Evolutionary conservation across 1,284 basidiomycete genomes (phyloP), one percentile per base, ranked within the genome.

Genomic region (Calocybe gambosa): DNA sequence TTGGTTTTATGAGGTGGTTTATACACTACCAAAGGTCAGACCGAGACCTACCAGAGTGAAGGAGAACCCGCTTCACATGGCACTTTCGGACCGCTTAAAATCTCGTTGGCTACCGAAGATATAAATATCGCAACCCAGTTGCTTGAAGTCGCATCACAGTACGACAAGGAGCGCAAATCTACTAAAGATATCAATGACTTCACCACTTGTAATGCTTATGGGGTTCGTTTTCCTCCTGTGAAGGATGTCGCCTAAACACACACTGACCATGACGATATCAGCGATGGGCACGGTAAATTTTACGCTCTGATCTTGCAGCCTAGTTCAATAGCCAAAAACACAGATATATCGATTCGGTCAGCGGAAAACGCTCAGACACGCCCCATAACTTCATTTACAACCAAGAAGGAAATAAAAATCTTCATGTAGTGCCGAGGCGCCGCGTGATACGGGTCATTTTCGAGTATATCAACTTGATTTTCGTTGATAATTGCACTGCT

Each of bases 331-430:
- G 63, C 72, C 84, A 74, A 1, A 82, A 16, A 40, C 16, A 29
- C 46, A 53, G 25, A 29, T 74, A 16, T 29, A 25, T 42, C 13
- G 42, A 53, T 50, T 15, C 36, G 43, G 28, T 83, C 20, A 78
- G 71, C 0, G 82, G 82, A 23, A 71, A 55, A 39, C 75, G 82
- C 8, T 82, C 74, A 0, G 80, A 84, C 54, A 57, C 73, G 2
- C 71, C 82, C 1, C 78, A 82, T 51, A 49, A 70, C 51, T 81
- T 75, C 50, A 61, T 84, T 12, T 84, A 83, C 55, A 74, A 74
- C 31, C 69, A 77, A 43, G 50, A 58, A 1, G 52, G 60, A 15
- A 70, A 69, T 44, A 61, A 64, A 19, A 77, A 75, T 41, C 47
- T 79, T 7, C 57, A 58, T 4, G 63, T 79, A n/a, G 23, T 67